A percentile compares a stretch with the other conserved stretches of the same genome.
These are phyloP conservation scores for Solidago caesia DNA, from an alignment of 129 eudicot genomes.

Conservation along the genomic window DNA sequence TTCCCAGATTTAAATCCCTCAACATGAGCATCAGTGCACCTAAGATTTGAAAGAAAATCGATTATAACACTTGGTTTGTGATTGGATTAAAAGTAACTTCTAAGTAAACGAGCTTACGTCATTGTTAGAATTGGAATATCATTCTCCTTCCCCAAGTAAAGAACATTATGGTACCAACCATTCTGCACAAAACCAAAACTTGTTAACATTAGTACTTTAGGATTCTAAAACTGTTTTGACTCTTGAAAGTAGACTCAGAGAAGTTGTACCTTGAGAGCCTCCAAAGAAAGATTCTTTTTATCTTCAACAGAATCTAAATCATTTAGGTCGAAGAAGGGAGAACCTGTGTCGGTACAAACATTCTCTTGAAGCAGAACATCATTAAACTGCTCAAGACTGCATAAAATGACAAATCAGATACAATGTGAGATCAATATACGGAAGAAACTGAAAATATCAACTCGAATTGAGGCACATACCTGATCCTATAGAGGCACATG, in stretches of 20 bases:
- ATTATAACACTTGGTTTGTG: neutral
- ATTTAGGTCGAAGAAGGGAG: slow-evolving; percentile 57
- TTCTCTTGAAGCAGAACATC: slow-evolving; percentile 94
- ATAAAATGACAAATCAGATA: slow-evolving; percentile 23
- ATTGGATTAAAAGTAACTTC: neutral
- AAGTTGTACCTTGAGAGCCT: slow-evolving; percentile 60
- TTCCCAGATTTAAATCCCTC: slow-evolving; percentile 78
- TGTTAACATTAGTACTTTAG: neutral
- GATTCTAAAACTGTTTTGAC: neutral
- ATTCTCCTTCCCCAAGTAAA: slow-evolving; percentile 79
- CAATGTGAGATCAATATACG: neutral
- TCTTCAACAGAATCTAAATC: slow-evolving; percentile 45
- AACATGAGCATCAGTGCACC: slow-evolving; percentile 58
- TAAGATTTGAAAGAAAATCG: slow-evolving; percentile 20
- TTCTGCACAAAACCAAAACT: slow-evolving; percentile 43
- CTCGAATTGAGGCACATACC: slow-evolving; percentile 42
- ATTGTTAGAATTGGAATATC: slow-evolving; percentile 78
- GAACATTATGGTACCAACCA: slow-evolving; percentile 87
- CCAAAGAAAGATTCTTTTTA: slow-evolving; percentile 36
- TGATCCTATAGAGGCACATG: slow-evolving; percentile 72
- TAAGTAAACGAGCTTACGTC: slow-evolving; percentile 58
- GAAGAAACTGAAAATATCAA: neutral
- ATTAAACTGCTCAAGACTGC: slow-evolving; percentile 97
- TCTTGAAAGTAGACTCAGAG: slow-evolving; percentile 8
- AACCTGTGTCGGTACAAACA: slow-evolving; percentile 31